Conservation (phyloP, 164 flowering plant species). For the Akebia trifoliata region DNA sequence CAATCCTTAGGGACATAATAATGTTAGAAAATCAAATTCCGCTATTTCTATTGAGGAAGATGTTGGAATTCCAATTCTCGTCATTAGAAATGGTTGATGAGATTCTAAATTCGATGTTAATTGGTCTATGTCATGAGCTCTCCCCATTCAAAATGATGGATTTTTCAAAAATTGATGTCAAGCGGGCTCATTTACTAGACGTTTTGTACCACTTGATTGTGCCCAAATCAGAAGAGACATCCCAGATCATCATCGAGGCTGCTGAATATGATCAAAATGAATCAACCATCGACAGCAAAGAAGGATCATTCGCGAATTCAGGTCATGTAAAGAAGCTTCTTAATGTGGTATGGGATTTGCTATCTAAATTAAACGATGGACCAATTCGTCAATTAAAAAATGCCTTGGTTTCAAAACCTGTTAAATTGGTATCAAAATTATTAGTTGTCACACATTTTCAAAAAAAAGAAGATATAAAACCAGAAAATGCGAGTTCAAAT, state of each 20-base stretch:
- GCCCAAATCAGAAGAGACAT: not conserved
- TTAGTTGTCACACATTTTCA: not conserved
- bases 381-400: not conserved
- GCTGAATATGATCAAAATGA: not conserved
- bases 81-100: conserved; percentile 18
- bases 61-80: conserved; percentile 10
- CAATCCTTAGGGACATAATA: conserved; percentile 24
- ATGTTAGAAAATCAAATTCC: conserved; percentile 35
- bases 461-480: conserved; percentile 10
- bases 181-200: conserved; percentile 13
- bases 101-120: conserved; percentile 22
- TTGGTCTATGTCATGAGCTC: conserved; percentile 29
- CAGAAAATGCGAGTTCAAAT: conserved; percentile 4
- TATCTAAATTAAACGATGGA: conserved; percentile 9
- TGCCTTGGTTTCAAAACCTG: conserved; percentile 13
- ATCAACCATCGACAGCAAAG: not conserved
- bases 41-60: conserved; percentile 15
- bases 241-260: not conserved
- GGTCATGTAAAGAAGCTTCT: conserved; percentile 1
- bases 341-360: conserved; percentile 2
- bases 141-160: conserved; percentile 28
- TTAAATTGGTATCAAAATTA: conserved; percentile 8
- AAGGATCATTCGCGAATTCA: not conserved
- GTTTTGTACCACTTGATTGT: conserved; percentile 8
- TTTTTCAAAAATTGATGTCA: not conserved